phyloP scores from a whole-genome alignment of 2,329 filamentous ascomycete genomes.

The Exophiala spinifera region DNA sequence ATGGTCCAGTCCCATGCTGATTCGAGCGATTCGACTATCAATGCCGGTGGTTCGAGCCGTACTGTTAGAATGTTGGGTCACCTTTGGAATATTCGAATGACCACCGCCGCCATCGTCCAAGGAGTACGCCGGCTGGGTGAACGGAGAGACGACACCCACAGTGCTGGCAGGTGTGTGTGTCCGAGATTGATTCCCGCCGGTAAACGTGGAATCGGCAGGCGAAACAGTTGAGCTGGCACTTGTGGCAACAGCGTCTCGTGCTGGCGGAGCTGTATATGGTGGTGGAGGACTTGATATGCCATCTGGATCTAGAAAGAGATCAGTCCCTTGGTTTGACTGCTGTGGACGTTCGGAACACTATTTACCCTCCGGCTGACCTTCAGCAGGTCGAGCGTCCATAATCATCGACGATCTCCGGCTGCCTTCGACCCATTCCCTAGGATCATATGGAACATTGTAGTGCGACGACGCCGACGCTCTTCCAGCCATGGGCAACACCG shows the following conservation, averaged over 20 bases:
- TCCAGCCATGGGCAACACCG: conserved; percentile 43
- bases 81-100: too few relatives aligned
- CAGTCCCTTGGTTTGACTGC: neutral
- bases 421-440: conserved; percentile 48
- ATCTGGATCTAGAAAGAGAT: conserved; percentile 22
- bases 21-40: conserved; percentile 4
- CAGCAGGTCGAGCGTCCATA: conserved; percentile 4
- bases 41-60: conserved; percentile 1
- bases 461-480: conserved; percentile 36
- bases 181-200: conserved; percentile 11
- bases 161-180: conserved; percentile 20
- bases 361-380: conserved; percentile 19
- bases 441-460: conserved; percentile 48
- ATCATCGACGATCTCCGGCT: conserved; percentile 23
- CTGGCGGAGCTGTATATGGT: conserved; percentile 23
- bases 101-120: conserved; percentile 1
- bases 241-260: conserved; percentile 2
- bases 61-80: neutral
- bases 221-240: conserved; percentile 20
- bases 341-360: conserved; percentile 7
- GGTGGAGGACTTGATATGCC: conserved; percentile 25
- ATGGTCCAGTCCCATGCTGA: conserved; percentile 8
- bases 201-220: conserved; percentile 20
- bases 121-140: conserved; percentile 3
- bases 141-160: conserved; percentile 16